Base-by-base conservation (phyloP, 1,284 basidiomycete species). In the Ceratobasidium sp. region DNA sequence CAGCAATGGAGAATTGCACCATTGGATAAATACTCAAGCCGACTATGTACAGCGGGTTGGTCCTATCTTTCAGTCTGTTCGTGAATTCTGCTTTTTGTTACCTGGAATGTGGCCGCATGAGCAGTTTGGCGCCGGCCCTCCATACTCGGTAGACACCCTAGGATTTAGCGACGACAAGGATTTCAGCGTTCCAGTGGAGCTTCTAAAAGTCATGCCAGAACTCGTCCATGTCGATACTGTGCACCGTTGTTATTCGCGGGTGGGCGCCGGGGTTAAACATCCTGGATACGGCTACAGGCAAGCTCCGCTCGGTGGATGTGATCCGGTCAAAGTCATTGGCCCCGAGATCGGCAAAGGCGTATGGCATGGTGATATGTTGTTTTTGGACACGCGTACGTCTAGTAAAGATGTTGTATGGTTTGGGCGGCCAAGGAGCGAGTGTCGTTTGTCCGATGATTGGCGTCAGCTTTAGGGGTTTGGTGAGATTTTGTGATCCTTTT, bases 81-180 rank as follows among this genome's bases (percentile, higher is more conserved):
- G 60, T 30, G 73, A 75, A 50, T 75, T 75, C 35, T 75, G 50
- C 27, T 75, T 75, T 33, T 62, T 75, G 20, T 18, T 57, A n/a
- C 73, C 73, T 30, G 62, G 73, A n/a, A 62, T 46, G 23, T 75
- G 73, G 73, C 73, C 60, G 30, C 73, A 75, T 14, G 62, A 75
- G 4, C 33, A 35, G 23, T 41, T 33, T 16, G 59, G 33, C 18
- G n/a, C 27, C n/a, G 48, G 33, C 4, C 33, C 48, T 41, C 65
- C 65, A n/a, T 52, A 33, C 16, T 14, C 44, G 20, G n/a, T 67
- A 30, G 27, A 18, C 27, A 23, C 60, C 18, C n/a, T 46, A 7
- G 41, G 41, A n/a, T 50, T 67, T 7, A 46, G 27, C 62, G 48
- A 38, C 7, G 73, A 75, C 16, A 20, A 20, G n/a, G 62, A 75